Conservation (phyloP, 2,329 filamentous ascomycete genomes). For the Colletotrichum costaricense region DNA sequence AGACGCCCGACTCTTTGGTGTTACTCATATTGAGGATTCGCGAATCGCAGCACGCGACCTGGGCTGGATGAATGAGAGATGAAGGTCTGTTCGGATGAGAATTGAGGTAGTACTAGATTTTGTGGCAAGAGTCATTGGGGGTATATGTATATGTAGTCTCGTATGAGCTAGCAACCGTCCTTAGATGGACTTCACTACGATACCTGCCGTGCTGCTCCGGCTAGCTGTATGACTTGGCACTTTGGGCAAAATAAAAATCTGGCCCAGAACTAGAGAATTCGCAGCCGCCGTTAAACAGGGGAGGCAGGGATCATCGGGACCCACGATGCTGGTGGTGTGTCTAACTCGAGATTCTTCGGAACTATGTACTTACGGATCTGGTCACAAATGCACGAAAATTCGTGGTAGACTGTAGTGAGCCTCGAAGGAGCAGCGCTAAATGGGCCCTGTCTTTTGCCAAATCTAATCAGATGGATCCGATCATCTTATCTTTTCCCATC, state of each 20-base stretch:
- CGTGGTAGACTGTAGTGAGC: background rate
- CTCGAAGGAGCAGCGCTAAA: background rate
- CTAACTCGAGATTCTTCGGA: background rate
- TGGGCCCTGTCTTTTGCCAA: background rate
- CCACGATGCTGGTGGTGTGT: background rate
- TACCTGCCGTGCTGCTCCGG: too few relatives aligned
- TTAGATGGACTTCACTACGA: background rate
- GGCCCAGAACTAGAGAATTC: background rate
- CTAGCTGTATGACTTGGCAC: background rate
- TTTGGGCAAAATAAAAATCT: background rate
- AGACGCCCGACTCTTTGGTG: background rate
- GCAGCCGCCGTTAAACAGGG: background rate
- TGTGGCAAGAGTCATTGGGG: background rate
- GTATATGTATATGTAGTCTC: background rate
- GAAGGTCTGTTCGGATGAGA: too few relatives aligned
- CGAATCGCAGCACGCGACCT: background rate
- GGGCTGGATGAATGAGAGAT: background rate
- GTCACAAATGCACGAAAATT: background rate
- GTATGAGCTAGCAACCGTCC: too few relatives aligned
- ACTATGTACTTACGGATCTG: background rate
- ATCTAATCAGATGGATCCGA: slow-evolving; percentile 8
- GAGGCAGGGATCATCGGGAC: background rate
- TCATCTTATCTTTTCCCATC: background rate
- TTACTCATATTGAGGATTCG: background rate
- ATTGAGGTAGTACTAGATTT: background rate